Base-by-base conservation (phyloP, 305 asterid genomes). In the Fraxinus baroniana region DNA sequence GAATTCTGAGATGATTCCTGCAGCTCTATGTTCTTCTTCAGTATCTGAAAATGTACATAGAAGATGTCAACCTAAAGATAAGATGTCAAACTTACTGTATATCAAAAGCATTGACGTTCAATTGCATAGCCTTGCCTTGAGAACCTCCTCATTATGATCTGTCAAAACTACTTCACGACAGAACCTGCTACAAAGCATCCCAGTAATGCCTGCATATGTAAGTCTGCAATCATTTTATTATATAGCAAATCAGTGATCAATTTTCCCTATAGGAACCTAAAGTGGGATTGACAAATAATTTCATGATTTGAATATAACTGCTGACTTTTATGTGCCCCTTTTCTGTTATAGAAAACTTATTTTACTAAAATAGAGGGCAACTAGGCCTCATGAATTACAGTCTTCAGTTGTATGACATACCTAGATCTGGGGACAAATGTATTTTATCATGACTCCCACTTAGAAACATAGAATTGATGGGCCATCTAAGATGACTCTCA, bases 61-160 rank as follows among this genome's bases (percentile, higher is more conserved):
- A 84, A 30, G 15, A 36, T 84, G 83, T 88, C 77, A 74, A 78
- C 28, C 74, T 44, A 44, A 74, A 81, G 39, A 79, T 82, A 82
- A 84, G 86, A 84, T 64, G 77, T 78, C 17, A 64, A 57, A 76
- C 82, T 86, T 62, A 15, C 80, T 36, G 77, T 30, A 81, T 71
- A 78, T 26, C n/a, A 73, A 70, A 71, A 85, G 82, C 84, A 80
- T 9, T 20, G 49, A 60, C 79, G 81, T 32, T 46, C 64, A 77
- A 84, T 82, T 68, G 80, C 88, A 77, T 84, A 84, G 83, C 80
- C 97, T 87, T 94, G 91, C 98, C 99, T 96, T 94, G 82, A 96
- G 94, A 89, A 94, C 98, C 89, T 96, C 98, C 3, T 90, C 94
- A 77, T 91, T 94, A 83, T 94, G 98, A 90, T 96, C 99, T 68